phyloP scores from a whole-genome alignment of 805 yeast species.

The Nadsonia fulvescens region DNA sequence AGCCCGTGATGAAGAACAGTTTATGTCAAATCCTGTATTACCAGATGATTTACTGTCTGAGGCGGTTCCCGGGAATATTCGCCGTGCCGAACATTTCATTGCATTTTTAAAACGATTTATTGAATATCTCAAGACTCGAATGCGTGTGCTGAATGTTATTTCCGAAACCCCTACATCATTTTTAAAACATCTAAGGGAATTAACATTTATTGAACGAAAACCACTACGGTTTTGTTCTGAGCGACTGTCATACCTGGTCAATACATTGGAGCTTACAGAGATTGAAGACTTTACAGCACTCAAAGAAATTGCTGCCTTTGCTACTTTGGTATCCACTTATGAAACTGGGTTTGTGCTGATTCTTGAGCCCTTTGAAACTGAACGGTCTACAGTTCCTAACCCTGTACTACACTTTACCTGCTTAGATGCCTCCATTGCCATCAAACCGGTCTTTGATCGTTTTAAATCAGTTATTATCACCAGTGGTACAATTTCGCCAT shows the following conservation, averaged over 20 bases:
- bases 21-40: constrained; percentile 75
- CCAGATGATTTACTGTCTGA: constrained; percentile 75
- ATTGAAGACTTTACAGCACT: constrained; percentile 85
- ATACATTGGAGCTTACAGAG: constrained; percentile 74
- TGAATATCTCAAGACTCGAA: constrained; percentile 87
- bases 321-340: constrained; percentile 87
- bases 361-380: constrained; percentile 89
- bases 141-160: constrained; percentile 93
- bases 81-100: constrained; percentile 93
- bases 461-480: constrained; percentile 88
- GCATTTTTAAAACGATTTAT: constrained; percentile 84
- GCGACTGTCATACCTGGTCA: constrained; percentile 66
- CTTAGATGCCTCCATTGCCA: constrained; percentile 93
- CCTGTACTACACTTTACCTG: constrained; percentile 89
- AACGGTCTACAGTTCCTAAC: constrained; percentile 89
- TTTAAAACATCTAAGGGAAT: constrained; percentile 76
- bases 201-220: constrained; percentile 82
- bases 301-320: constrained; percentile 92
- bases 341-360: constrained; percentile 85
- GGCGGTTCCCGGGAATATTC: constrained; percentile 92
- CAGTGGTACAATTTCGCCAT: constrained; percentile 93
- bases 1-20: constrained; percentile 40
- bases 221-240: constrained; percentile 89
- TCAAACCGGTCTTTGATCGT: constrained; percentile 88
- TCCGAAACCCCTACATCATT: constrained; percentile 96